Evolutionary conservation across 164 flowering plant species (phyloP).

Genomic region (Aristolochia fimbriata): DNA sequence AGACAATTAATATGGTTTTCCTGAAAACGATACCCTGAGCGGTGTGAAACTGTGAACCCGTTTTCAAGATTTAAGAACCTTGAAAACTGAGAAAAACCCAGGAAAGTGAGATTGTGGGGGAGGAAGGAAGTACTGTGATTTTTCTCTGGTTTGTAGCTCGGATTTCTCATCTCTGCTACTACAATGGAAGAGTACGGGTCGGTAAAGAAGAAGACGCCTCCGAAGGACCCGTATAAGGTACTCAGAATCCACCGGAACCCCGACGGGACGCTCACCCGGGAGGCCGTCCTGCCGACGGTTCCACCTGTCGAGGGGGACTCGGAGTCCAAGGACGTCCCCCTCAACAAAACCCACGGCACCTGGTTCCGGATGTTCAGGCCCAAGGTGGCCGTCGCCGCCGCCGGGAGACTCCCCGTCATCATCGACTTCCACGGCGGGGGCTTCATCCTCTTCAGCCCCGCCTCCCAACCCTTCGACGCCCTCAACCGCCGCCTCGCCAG

Average conservation of each 20-base stretch:
- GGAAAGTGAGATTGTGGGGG: no score
- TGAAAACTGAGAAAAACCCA: no score
- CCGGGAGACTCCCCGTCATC: constrained; percentile 30
- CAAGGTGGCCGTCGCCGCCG: not conserved
- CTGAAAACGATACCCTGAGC: no score
- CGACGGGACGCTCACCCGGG: not conserved
- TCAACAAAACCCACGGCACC: not conserved
- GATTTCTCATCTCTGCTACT: not conserved
- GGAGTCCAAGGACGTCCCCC: constrained; percentile 1
- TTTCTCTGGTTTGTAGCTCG: not conserved
- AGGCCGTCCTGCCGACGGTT: not conserved
- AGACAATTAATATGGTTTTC: no score
- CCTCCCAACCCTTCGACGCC: constrained; percentile 26
- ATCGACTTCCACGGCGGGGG: constrained; percentile 21
- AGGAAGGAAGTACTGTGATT: no score
- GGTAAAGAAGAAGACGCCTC: not conserved
- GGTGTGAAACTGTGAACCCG: no score
- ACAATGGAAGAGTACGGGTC: no score
- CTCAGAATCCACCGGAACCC: not conserved
- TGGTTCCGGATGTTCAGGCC: not conserved
- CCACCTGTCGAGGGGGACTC: not conserved
- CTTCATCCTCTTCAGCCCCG: constrained; percentile 26
- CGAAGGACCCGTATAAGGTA: not conserved
- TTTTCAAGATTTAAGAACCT: no score
- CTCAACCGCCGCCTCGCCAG: constrained; percentile 21